Base-by-base conservation (phyloP, 2,329 filamentous ascomycete species). In the Arthroderma sp. region DNA sequence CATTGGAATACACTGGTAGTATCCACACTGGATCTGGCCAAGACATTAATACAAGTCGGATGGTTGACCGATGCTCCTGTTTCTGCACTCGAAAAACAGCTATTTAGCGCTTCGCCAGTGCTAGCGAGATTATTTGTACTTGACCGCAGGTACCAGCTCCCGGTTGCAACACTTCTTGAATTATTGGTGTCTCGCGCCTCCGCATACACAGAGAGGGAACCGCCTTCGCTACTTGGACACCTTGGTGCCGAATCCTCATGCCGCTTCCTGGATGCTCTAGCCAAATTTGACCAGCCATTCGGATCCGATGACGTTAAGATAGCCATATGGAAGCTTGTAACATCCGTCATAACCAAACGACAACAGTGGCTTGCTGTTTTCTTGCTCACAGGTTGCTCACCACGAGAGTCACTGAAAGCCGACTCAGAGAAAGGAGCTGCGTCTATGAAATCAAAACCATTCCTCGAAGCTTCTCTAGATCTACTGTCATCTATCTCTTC, bases 321-420 rank as follows among this genome's bases (percentile, higher is more conserved):
- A 1, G 70, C 77, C 4, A 85, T 89, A 19, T 98, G 91, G 93
- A 82, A 81, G 58, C 84, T 98, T 66, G 83, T 97, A 56, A 87
- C 91, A 1, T 84, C 86, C 2, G 85, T 97, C 51, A 81, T 98
- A 60, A 86, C 87, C 63, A 91, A 89, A 68, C 85, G 89, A 61
- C 93, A 98, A 68, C 91, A 95, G 67, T 97, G 91, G 88, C 88
- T 98, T 75, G 88, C 91, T 0, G 88, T 95, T 61, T 95, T 91
- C 67, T 78, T 98, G 7, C 81, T 97, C 39, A 96, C 90, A 5
- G 93, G 91, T 21, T 86, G 84, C 66, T 89, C 89, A 0, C 90
- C 91, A 2, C 83, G 87, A 61, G 84, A 93, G 63, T 81, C 86
- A 4, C 75, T 89, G 66, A 82, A 82, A 61, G 74, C 74, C 58